Evolutionary conservation across 305 asterid species (phyloP).

Genomic region (Plantago lanceolata): DNA sequence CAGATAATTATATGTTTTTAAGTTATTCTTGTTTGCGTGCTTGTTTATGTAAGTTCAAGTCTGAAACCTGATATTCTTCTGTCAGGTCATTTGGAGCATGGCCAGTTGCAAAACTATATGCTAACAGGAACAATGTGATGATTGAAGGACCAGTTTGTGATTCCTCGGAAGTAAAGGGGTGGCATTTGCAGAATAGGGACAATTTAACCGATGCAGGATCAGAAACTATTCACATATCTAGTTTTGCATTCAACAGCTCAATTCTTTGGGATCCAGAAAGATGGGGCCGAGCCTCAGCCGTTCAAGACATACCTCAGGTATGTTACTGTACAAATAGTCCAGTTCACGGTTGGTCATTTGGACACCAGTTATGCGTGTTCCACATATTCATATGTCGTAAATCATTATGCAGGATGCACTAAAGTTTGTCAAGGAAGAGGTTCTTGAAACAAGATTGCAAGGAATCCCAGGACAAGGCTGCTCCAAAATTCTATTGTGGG

Average conservation of each 20-base stretch:
- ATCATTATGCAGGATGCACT: slow-evolving; percentile 44
- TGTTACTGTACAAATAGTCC: not conserved
- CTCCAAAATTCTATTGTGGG: slow-evolving; percentile 56
- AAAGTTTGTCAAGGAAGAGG: slow-evolving; percentile 54
- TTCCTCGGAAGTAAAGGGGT: slow-evolving; percentile 66
- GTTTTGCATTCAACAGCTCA: slow-evolving; percentile 85
- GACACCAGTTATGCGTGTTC: not conserved
- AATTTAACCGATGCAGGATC: slow-evolving; percentile 38
- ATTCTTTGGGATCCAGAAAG: slow-evolving; percentile 95
- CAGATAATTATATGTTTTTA: not conserved
- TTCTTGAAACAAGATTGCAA: slow-evolving; percentile 57
- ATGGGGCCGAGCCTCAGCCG: slow-evolving; percentile 84
- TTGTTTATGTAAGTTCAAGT: not conserved
- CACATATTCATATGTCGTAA: not conserved
- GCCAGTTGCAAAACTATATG: slow-evolving; percentile 64
- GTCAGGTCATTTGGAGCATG: slow-evolving; percentile 79
- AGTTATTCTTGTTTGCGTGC: not conserved
- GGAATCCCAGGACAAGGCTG: slow-evolving; percentile 55
- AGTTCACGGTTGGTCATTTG: not conserved
- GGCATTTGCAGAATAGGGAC: slow-evolving; percentile 70
- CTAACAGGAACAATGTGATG: slow-evolving; percentile 50
- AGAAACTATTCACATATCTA: slow-evolving; percentile 63
- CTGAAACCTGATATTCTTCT: slow-evolving; percentile 3
- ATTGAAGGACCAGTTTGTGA: slow-evolving; percentile 80
- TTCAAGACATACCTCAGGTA: slow-evolving; percentile 74